Evolutionary conservation across 2,329 filamentous ascomycete species (phyloP), one percentile per base, ranked within the genome.

Genomic region (Hysterium pulicare): DNA sequence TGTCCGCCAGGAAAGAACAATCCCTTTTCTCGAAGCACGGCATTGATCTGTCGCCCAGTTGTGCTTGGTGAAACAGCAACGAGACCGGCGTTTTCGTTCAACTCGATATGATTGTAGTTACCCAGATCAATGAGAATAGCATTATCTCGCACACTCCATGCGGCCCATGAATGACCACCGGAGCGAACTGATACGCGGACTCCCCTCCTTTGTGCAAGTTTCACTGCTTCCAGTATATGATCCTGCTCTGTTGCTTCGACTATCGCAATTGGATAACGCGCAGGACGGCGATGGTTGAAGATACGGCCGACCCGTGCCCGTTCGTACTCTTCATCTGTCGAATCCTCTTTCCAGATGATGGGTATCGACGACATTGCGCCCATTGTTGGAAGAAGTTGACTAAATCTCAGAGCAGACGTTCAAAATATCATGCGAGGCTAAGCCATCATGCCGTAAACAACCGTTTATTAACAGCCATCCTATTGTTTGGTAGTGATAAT

Each of bases 1-100:
- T 80, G 77, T 0, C 77, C 77, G 1, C 74, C 75, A 0, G 69
- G 65, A 49, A 80, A 80, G 62, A 78, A 69, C 26, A 70, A 58
- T 0, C 70, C 72, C 33, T 66, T 54, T 1, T 45, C 38, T 1
- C 37, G 50, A n/a, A 77, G 54, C 38, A 63, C 63, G 3, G 41
- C 51, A 47, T 75, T 76, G 8, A 75, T 48, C 51, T 66, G 55
- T 17, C 59, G 51, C 1, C 76, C 73, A 1, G 74, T 78, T n/a
- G 67, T 67, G 38, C 71, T 72, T 2, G 76, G 71, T 4, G 75
- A 71, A 1, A 63, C 75, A 13, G 55, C 59, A 2, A 70, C 69
- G 6, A 73, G 62, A 6, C 46, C 47, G 2, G 62, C 71, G 16
- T 45, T 45, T 11, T 61, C 53, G 42, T 78, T 67, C 5, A 74